A percentile compares a stretch with the other conserved stretches of the same genome.
Conservation (phyloP, 2,329 filamentous ascomycete species). For the Nothopassalora personata region DNA sequence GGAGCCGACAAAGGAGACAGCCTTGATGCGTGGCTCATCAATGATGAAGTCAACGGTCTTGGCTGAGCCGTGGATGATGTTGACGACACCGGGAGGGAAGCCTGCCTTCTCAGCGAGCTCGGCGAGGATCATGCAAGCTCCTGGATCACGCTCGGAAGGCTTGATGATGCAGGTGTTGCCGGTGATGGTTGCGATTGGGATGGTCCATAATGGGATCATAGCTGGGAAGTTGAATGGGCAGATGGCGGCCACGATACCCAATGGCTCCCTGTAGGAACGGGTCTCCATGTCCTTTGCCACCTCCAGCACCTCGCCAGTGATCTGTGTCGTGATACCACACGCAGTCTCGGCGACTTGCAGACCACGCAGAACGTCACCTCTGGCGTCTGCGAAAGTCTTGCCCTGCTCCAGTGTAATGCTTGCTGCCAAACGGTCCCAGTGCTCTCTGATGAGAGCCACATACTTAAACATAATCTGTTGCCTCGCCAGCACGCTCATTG, state of each 20-base stretch:
- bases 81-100: slow-evolving; percentile 75
- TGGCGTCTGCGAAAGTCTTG: slow-evolving; percentile 80
- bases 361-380: slow-evolving; percentile 73
- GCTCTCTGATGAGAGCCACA: slow-evolving; percentile 70
- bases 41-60: slow-evolving; percentile 81
- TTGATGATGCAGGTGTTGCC: slow-evolving; percentile 82
- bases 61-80: slow-evolving; percentile 75
- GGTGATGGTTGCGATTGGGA: slow-evolving; percentile 76
- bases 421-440: slow-evolving; percentile 78
- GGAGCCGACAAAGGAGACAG: slow-evolving; percentile 77
- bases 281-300: slow-evolving; percentile 90
- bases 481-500: slow-evolving; percentile 64
- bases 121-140: slow-evolving; percentile 77
- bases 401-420: slow-evolving; percentile 85
- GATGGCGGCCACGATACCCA: slow-evolving; percentile 76
- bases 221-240: slow-evolving; percentile 89
- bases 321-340: slow-evolving; percentile 71
- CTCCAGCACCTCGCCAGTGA: slow-evolving; percentile 79
- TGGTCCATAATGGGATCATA: slow-evolving; percentile 90
- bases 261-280: slow-evolving; percentile 71
- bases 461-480: slow-evolving; percentile 89
- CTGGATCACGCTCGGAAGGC: slow-evolving; percentile 79
- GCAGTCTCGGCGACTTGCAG: slow-evolving; percentile 81
- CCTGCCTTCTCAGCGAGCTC: slow-evolving; percentile 75
- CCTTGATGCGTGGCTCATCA: slow-evolving; percentile 79